Evolutionary conservation across 306 rosid species (phyloP).

Genomic region (Mucuna pruriens): DNA sequence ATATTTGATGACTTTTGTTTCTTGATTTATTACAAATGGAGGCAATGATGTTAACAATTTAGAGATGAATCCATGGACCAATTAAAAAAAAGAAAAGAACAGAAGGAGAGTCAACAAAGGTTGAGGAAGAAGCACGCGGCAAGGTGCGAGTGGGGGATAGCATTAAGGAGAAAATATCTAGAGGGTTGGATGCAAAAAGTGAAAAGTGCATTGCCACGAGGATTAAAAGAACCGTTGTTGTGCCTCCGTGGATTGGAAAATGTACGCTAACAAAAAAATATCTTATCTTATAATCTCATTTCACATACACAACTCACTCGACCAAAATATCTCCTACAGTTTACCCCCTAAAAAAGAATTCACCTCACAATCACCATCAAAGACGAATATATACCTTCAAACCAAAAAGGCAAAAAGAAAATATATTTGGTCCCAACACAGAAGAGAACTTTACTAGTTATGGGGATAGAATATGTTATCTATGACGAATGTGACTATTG

Average conservation of each 20-base stretch:
- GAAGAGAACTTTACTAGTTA: conserved; percentile 23
- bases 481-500: not conserved
- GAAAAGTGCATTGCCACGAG: conserved; percentile 54
- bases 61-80: not conserved
- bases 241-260: conserved; percentile 44
- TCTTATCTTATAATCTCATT: not conserved
- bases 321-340: conserved; percentile 24
- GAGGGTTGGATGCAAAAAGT: conserved; percentile 36
- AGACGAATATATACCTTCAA: conserved; percentile 26
- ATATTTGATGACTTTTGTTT: not conserved
- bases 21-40: not conserved
- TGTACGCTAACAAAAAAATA: conserved; percentile 30
- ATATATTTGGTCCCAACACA: conserved; percentile 19
- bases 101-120: not conserved
- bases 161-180: conserved; percentile 40
- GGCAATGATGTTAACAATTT: not conserved
- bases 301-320: not conserved
- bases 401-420: conserved; percentile 1
- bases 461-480: not conserved
- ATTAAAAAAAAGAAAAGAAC: not conserved
- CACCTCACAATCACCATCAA: not conserved
- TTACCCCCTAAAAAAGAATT: not conserved
- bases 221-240: conserved; percentile 29
- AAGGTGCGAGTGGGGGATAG: conserved; percentile 15
- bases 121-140: not conserved